A percentile compares a stretch with the other conserved stretches of the same genome.
Evolutionary conservation across 768 basidiomycete genomes (phyloP).

Genomic region (Daedaleopsis sinensis): DNA sequence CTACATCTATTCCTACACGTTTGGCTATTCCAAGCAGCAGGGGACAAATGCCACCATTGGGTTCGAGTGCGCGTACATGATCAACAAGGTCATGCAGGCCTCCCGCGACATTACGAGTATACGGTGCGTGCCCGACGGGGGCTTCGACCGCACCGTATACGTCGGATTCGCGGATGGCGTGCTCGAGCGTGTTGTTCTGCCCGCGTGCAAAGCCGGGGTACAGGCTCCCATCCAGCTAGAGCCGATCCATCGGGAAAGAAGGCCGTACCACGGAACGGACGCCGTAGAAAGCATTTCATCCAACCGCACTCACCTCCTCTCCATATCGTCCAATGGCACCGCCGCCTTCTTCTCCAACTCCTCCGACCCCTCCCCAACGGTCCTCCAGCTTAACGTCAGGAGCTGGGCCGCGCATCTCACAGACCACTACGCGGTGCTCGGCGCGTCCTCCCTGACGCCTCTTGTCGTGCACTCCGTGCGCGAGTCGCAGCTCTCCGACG

Average conservation of each 20-base stretch:
- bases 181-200: constrained; percentile 46
- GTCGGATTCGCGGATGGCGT: constrained; percentile 33
- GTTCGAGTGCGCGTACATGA: constrained; percentile 30
- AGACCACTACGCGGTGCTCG: constrained; percentile 65
- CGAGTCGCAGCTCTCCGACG: constrained; percentile 45
- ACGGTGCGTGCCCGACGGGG: constrained; percentile 29
- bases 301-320: constrained; percentile 48
- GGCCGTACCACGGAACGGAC: constrained; percentile 43
- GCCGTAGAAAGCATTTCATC: constrained; percentile 60
- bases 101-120: constrained; percentile 35
- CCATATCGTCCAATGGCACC: constrained; percentile 59
- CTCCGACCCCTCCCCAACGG: constrained; percentile 25
- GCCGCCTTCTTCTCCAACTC: constrained; percentile 43
- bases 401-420: constrained; percentile 69
- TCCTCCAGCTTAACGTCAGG: constrained; percentile 50
- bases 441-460: constrained; percentile 61
- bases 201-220: constrained; percentile 25
- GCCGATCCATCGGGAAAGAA: constrained; percentile 20
- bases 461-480: constrained; percentile 59
- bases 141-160: constrained; percentile 29
- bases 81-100: constrained; percentile 27
- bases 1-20: constrained; percentile 58
- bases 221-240: constrained; percentile 21
- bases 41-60: constrained; percentile 23
- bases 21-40: constrained; percentile 33